A percentile compares a stretch with the other conserved stretches of the same genome.
Conservation (phyloP, 148 eudicot genomes). For the Vaccinium vitisidaea region DNA sequence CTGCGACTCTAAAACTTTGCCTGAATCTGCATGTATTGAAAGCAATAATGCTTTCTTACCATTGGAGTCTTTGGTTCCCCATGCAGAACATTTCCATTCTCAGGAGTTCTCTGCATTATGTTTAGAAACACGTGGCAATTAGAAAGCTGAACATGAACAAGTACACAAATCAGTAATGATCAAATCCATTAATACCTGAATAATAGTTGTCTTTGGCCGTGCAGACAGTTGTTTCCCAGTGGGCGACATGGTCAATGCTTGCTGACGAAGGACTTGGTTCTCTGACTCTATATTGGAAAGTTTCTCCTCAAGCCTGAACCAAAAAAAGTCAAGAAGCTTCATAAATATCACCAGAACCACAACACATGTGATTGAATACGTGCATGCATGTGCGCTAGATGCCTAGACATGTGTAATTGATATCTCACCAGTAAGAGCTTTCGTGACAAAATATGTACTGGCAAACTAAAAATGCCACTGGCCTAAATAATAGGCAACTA, state of each 20-base stretch:
- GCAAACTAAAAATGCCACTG: background rate
- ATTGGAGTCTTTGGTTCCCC: slow-evolving; percentile 53
- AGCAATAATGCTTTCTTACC: slow-evolving; percentile 32
- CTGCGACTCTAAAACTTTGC: background rate
- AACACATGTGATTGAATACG: background rate
- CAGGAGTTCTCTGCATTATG: slow-evolving; percentile 72
- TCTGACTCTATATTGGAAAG: slow-evolving; percentile 84
- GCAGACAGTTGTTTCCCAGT: slow-evolving; percentile 60
- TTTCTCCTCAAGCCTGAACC: slow-evolving; percentile 87
- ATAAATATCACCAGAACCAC: background rate
- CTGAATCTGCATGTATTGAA: slow-evolving; percentile 4
- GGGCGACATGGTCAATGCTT: slow-evolving; percentile 92
- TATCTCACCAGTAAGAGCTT: background rate
- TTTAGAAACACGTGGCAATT: slow-evolving; percentile 19
- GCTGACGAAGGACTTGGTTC: slow-evolving; percentile 96
- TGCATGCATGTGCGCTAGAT: background rate
- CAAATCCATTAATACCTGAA: slow-evolving; percentile 43
- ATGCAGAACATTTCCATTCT: slow-evolving; percentile 63
- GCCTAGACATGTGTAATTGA: background rate
- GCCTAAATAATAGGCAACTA: background rate
- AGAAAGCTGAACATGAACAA: slow-evolving; percentile 17
- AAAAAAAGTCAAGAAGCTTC: slow-evolving; percentile 3
- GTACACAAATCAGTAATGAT: background rate
- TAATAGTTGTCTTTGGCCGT: slow-evolving; percentile 67
- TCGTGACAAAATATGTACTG: background rate